These are phyloP conservation scores for Piper longum DNA, from an alignment of 164 flowering plant species.

Conservation along the genomic window DNA sequence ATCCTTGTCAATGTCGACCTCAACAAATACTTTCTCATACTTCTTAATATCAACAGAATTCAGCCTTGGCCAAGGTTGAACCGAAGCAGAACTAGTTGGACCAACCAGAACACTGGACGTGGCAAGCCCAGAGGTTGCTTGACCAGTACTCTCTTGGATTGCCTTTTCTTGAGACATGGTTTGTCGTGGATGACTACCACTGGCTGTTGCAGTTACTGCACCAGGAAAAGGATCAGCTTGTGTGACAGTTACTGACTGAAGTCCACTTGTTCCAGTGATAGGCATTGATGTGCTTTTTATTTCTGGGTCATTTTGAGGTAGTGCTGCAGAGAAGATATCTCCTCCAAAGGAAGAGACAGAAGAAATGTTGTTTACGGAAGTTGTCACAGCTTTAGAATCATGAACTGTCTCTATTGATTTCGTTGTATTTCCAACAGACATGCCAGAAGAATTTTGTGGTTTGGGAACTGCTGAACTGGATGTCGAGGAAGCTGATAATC, in stretches of 20 bases:
- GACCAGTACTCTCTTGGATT: constrained; percentile 29
- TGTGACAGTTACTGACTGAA: constrained; percentile 10
- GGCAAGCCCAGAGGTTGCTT: constrained; percentile 18
- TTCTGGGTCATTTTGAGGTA: constrained; percentile 28
- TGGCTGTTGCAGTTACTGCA: constrained; percentile 27
- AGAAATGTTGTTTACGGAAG: constrained; percentile 60
- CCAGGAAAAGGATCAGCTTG: constrained; percentile 50
- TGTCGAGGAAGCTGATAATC: constrained; percentile 11
- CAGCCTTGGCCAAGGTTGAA: constrained; percentile 84
- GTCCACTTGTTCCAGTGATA: constrained; percentile 12
- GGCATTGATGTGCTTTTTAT: constrained; percentile 23
- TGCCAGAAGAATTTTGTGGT: constrained; percentile 10
- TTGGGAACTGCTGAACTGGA: constrained; percentile 19
- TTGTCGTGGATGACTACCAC: constrained; percentile 19
- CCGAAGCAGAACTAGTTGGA: constrained; percentile 27
- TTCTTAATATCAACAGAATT: constrained; percentile 69
- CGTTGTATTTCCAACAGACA: constrained; percentile 19
- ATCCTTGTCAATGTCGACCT: constrained; percentile 88
- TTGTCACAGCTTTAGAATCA: constrained; percentile 32
- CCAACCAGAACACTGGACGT: constrained; percentile 38
- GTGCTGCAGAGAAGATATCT: constrained; percentile 48
- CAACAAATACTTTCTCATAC: constrained; percentile 73
- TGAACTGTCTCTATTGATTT: constrained; percentile 24
- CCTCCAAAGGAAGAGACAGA: constrained; percentile 48
- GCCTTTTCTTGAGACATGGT: constrained; percentile 21